Conservation (phyloP, 768 basidiomycete genomes). For the Chalciporus chontae region DNA sequence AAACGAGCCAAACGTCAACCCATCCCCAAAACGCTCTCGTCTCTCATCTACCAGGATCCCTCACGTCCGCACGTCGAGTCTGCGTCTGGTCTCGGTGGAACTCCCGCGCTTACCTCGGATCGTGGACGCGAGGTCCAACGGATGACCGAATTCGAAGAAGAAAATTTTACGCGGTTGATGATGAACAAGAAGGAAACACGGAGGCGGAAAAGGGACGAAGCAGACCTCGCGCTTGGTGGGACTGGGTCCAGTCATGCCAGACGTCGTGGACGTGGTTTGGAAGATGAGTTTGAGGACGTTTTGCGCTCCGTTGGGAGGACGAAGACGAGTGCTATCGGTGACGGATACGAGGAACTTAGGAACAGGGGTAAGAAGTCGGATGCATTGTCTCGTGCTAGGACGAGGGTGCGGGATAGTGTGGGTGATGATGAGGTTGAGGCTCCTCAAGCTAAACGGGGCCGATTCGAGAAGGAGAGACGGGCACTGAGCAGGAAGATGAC, state of each 20-base stretch:
- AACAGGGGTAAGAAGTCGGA: constrained; percentile 54
- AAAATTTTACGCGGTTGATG: constrained; percentile 86
- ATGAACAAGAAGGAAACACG: constrained; percentile 86
- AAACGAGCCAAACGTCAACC: constrained; percentile 47
- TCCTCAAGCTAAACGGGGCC: too few relatives aligned
- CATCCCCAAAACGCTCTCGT: constrained; percentile 60
- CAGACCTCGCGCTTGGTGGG: constrained; percentile 82
- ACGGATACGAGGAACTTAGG: constrained; percentile 83
- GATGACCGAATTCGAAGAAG: constrained; percentile 89
- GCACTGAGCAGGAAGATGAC: too few relatives aligned
- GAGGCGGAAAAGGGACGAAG: constrained; percentile 57
- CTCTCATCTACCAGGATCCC: constrained; percentile 48
- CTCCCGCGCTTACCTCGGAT: constrained; percentile 50
- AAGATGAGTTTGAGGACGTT: constrained; percentile 83
- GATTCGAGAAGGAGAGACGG: too few relatives aligned
- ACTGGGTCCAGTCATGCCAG: constrained; percentile 53
- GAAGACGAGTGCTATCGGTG: constrained; percentile 41
- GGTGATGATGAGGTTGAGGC: too few relatives aligned
- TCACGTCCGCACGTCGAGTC: constrained; percentile 68
- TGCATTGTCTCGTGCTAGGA: too few relatives aligned
- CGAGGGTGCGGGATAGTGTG: too few relatives aligned
- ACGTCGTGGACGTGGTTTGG: constrained; percentile 63
- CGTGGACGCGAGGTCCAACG: constrained; percentile 78
- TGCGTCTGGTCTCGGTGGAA: constrained; percentile 66
- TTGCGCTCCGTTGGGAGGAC: constrained; percentile 56